A percentile compares a stretch with the other conserved stretches of the same genome.
phyloP scores from a whole-genome alignment of 805 yeast genomes.

The Suhomyces sp. region DNA sequence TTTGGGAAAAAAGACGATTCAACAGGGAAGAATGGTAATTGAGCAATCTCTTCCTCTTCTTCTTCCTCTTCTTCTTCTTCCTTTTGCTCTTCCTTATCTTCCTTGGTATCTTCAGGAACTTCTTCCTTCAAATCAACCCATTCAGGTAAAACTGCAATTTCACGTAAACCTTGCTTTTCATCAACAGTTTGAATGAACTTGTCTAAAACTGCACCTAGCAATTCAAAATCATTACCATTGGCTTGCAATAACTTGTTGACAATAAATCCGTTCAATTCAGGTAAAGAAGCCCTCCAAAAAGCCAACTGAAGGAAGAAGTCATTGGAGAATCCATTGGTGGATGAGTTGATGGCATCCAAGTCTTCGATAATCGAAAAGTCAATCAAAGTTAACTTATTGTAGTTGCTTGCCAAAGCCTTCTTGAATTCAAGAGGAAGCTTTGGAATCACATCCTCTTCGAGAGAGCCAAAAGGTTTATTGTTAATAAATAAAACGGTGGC shows the following conservation, averaged over 20 bases:
- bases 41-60: constrained; percentile 25
- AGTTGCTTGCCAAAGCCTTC: constrained; percentile 50
- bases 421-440: constrained; percentile 55
- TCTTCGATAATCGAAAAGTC: constrained; percentile 66
- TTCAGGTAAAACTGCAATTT: constrained; percentile 31
- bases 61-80: constrained; percentile 16
- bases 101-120: constrained; percentile 25
- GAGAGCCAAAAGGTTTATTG: constrained; percentile 32
- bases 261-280: constrained; percentile 60
- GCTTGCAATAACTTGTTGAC: constrained; percentile 79
- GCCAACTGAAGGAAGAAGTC: constrained; percentile 76
- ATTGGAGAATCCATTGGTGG: constrained; percentile 72
- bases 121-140: constrained; percentile 39
- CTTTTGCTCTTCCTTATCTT: constrained; percentile 17
- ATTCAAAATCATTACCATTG: constrained; percentile 78
- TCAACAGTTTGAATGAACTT: constrained; percentile 60
- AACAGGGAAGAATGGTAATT: constrained; percentile 51
- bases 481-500: constrained; percentile 54
- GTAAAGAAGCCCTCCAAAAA: constrained; percentile 72
- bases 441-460: constrained; percentile 51
- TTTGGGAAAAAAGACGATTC: constrained; percentile 69
- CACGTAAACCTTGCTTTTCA: constrained; percentile 42
- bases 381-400: constrained; percentile 52
- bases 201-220: constrained; percentile 69
- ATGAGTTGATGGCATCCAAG: constrained; percentile 47